Conservation (phyloP, 768 basidiomycete species). For the Lactifluus pinguis region DNA sequence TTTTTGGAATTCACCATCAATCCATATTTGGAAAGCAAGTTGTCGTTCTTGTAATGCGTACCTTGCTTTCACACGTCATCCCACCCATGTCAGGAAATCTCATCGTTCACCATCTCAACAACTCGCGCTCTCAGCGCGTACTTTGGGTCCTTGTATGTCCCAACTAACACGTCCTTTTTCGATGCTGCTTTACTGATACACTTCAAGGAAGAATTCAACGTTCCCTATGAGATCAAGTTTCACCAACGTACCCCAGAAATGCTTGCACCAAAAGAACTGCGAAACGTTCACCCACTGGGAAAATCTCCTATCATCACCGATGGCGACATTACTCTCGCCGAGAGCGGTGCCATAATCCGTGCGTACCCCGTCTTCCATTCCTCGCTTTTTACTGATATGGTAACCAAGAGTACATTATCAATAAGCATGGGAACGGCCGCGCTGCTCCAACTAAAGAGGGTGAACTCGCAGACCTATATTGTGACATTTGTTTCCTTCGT, state of each 20-base stretch:
- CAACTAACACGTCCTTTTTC: not conserved
- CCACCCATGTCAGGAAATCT: constrained; percentile 7
- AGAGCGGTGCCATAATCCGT: constrained; percentile 40
- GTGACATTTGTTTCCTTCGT: constrained; percentile 10
- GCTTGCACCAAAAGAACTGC: constrained; percentile 32
- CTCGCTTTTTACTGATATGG: not conserved
- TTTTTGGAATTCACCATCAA: constrained; percentile 1
- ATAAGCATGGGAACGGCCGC: constrained; percentile 30
- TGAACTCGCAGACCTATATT: constrained; percentile 32
- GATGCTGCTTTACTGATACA: not conserved
- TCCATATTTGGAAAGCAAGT: not conserved
- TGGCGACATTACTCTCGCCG: constrained; percentile 34
- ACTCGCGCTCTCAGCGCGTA: constrained; percentile 42
- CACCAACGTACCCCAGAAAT: constrained; percentile 28
- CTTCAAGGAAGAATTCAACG: constrained; percentile 41
- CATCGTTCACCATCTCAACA: constrained; percentile 36
- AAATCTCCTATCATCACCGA: constrained; percentile 41
- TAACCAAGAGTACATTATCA: constrained; percentile 32
- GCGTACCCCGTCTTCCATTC: constrained; percentile 4
- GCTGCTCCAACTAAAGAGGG: constrained; percentile 23
- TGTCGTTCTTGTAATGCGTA: not conserved
- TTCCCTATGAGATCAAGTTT: constrained; percentile 36
- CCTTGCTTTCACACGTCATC: not conserved
- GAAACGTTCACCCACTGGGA: constrained; percentile 35
- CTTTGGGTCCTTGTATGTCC: constrained; percentile 36